Conservation (phyloP, 225 moss, liverwort and hornwort species). For the Pleurozium schreberi region DNA sequence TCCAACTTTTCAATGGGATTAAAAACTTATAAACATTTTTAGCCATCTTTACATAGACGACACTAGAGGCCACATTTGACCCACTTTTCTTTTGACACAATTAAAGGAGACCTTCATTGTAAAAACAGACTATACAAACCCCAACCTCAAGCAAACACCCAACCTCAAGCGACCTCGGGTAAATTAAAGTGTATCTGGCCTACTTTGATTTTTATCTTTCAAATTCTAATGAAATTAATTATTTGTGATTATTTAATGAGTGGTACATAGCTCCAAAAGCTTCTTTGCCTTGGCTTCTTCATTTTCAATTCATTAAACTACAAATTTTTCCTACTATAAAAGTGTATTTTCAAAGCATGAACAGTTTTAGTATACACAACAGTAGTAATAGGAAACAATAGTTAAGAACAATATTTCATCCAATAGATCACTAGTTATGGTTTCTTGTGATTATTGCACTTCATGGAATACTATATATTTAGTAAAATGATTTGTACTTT, state of each 20-base stretch:
- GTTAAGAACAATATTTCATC: neutral
- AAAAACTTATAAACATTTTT: neutral
- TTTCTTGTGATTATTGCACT: no score
- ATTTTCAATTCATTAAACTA: neutral
- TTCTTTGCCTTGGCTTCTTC: no score
- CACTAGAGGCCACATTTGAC: accelerated
- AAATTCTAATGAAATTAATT: accelerated
- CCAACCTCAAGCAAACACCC: no score
- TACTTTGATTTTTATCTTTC: neutral
- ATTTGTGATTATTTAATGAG: neutral
- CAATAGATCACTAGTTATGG: no score
- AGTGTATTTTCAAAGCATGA: neutral
- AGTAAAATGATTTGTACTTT: accelerated
- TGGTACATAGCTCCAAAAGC: neutral
- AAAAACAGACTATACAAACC: no score
- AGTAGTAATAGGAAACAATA: neutral
- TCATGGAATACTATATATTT: no score
- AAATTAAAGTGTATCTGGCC: no score
- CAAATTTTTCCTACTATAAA: no score
- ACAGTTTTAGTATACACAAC: neutral
- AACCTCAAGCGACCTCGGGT: no score
- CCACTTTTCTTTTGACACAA: no score
- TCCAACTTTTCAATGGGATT: neutral
- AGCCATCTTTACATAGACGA: neutral
- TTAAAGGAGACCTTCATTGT: no score